Evolutionary conservation across 495 filamentous ascomycete genomes (phyloP).

Genomic region (Trichoderma gamsii): DNA sequence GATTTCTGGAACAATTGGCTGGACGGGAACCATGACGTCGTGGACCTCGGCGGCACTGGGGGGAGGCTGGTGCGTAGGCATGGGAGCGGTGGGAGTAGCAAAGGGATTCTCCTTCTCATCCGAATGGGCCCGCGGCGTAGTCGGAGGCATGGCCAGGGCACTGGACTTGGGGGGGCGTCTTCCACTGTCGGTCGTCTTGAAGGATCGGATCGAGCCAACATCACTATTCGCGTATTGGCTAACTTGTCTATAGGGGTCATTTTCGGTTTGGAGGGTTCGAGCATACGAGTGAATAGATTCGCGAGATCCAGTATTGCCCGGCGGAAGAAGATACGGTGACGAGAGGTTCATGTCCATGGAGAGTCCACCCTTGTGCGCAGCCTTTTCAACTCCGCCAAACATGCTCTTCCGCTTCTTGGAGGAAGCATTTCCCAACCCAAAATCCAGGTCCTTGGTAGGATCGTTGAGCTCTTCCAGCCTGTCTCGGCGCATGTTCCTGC

Average conservation of each 20-base stretch:
- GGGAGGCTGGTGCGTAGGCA: constrained; percentile 20
- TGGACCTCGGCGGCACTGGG: constrained; percentile 14
- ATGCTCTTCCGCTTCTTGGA: constrained; percentile 37
- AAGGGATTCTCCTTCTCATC: constrained; percentile 13
- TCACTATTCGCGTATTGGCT: constrained; percentile 54
- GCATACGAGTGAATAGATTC: constrained; percentile 83
- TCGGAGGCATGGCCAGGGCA: constrained; percentile 21
- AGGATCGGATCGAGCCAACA: constrained; percentile 51
- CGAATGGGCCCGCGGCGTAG: constrained; percentile 20
- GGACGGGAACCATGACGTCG: constrained; percentile 12
- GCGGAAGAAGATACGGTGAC: constrained; percentile 87
- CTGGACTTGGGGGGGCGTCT: constrained; percentile 13
- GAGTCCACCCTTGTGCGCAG: constrained; percentile 56
- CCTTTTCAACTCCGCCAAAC: constrained; percentile 39
- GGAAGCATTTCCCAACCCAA: constrained; percentile 55
- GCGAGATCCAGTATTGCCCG: constrained; percentile 65
- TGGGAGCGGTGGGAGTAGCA: constrained; percentile 20
- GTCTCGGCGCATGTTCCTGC: constrained; percentile 66
- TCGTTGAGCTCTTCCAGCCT: constrained; percentile 76
- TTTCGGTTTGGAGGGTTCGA: constrained; percentile 57
- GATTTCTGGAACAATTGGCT: constrained; percentile 18
- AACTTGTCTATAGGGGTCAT: constrained; percentile 82
- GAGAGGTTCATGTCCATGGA: constrained; percentile 78
- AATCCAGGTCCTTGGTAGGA: constrained; percentile 88
- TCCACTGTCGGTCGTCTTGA: constrained; percentile 49